These are phyloP conservation scores for Coniochaeta prunicola DNA, from an alignment of 2,329 filamentous ascomycete genomes.

Conservation along the genomic window DNA sequence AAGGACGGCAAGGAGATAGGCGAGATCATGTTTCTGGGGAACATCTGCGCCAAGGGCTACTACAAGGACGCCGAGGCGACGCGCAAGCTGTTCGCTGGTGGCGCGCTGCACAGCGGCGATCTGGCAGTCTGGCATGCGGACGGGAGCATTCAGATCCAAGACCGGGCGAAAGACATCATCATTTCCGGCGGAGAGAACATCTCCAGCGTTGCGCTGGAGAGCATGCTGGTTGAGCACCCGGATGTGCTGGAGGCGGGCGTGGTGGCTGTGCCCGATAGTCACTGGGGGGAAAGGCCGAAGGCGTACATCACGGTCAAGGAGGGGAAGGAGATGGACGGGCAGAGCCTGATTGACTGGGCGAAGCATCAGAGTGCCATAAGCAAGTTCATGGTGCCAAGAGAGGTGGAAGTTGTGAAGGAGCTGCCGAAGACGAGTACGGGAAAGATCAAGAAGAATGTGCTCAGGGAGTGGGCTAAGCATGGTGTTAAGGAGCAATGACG, in stretches of 20 bases:
- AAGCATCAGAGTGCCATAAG: constrained; percentile 74
- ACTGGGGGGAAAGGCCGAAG: constrained; percentile 96
- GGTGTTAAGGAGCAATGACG: constrained; percentile 10
- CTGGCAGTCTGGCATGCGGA: constrained; percentile 90
- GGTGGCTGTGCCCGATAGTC: constrained; percentile 76
- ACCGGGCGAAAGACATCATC: constrained; percentile 95
- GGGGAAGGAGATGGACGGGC: constrained; percentile 50
- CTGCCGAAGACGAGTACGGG: constrained; percentile 96
- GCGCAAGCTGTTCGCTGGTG: constrained; percentile 77
- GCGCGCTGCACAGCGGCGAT: constrained; percentile 83
- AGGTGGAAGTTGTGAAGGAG: constrained; percentile 73
- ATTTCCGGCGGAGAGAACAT: constrained; percentile 98
- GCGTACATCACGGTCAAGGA: constrained; percentile 79
- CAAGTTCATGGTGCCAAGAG: constrained; percentile 76
- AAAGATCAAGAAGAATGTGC: constrained; percentile 91
- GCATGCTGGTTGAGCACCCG: constrained; percentile 81
- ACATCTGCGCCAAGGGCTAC: constrained; percentile 88
- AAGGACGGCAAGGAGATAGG: constrained; percentile 42
- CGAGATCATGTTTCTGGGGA: constrained; percentile 69
- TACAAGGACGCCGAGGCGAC: constrained; percentile 87
- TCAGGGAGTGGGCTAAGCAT: constrained; percentile 74
- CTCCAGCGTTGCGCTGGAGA: constrained; percentile 84
- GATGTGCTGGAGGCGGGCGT: constrained; percentile 88
- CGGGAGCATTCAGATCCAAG: constrained; percentile 83
- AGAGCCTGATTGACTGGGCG: constrained; percentile 80